Evolutionary conservation across 2,329 filamentous ascomycete species (phyloP).

Genomic region (Magnaporthales sp.): DNA sequence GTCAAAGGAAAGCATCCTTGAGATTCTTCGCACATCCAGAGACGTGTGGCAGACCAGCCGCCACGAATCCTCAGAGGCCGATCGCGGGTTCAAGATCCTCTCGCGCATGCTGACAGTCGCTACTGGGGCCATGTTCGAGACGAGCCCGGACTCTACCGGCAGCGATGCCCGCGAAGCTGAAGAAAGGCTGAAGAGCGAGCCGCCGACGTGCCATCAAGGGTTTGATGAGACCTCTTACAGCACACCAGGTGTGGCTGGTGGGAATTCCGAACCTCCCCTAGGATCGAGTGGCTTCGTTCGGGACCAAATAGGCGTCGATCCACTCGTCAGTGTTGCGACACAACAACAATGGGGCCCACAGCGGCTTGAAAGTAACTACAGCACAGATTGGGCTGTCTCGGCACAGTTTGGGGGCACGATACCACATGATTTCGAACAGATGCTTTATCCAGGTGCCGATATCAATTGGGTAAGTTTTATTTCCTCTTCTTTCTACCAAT

Average conservation of each 20-base stretch:
- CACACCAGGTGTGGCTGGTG: not conserved
- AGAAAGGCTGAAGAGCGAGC: not conserved
- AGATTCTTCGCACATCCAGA: constrained; percentile 18
- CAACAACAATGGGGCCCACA: not conserved
- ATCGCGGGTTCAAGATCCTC: constrained; percentile 20
- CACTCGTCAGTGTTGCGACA: not conserved
- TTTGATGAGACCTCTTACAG: not conserved
- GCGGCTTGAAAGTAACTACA: not conserved
- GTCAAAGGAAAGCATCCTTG: constrained; percentile 16
- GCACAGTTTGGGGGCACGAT: not conserved
- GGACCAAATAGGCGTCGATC: not conserved
- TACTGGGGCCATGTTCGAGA: constrained; percentile 15
- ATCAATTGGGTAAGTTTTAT: constrained; percentile 3
- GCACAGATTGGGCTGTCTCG: not conserved
- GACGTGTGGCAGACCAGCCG: constrained; percentile 18
- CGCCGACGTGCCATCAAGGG: not conserved
- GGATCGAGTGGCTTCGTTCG: not conserved
- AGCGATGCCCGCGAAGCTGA: not conserved
- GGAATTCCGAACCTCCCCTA: not conserved
- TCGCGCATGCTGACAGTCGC: constrained; percentile 20
- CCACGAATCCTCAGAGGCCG: constrained; percentile 17
- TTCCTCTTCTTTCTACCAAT: not conserved
- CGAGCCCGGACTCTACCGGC: constrained; percentile 14
- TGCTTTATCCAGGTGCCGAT: not conserved
- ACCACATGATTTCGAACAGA: not conserved